Base-by-base conservation (phyloP, 2,329 filamentous ascomycete genomes). In the Graphiopsis chlorocephala region DNA sequence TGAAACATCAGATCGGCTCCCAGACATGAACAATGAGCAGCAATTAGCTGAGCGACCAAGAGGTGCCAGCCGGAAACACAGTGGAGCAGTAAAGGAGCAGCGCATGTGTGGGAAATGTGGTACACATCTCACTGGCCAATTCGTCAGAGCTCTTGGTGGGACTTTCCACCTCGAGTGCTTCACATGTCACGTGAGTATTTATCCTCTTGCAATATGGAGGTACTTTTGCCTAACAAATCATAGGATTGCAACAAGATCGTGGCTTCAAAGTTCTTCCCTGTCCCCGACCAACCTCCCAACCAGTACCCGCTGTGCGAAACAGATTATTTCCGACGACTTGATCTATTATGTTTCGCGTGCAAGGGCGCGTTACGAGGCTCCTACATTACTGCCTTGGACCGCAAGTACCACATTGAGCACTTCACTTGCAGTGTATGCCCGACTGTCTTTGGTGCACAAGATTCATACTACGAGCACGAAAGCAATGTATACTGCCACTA, bases 401-500 rank as follows among this genome's bases (percentile, higher is more conserved):
- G 92, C 73, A 99, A 99, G 81, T 99, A 99, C 78, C 95, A 97
- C 78, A 96, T 99, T 70, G 94, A 98, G 77, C 95, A 99, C 80
- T 99, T 99, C 75, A 99, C 95, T 42, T 99, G 95, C 79, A 98
- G 93, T 12, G 88, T 97, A 33, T 99, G 95, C 76, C 91, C 93
- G 4, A 98, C 95, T 1, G 90, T 98, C n/a, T 99, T 99, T 75
- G 95, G 95, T 60, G 95, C 95, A 7, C 92, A 96, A 74, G 95
- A 99, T 81, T 97, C 93, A 77, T 99, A 99, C 78, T 99, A 99
- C 79, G 95, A 99, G 78, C 95, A 99, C 74, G 93, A 97, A 73
- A 90, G 92, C 69, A 90, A 92, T 72, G 95, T 99, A 28, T 99
- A 97, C 78, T 99, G 95, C 78, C 95, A 99, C 77, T 99, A 96